These are phyloP conservation scores for Boletus edulis DNA, from an alignment of 768 basidiomycete genomes.

Conservation along the genomic window DNA sequence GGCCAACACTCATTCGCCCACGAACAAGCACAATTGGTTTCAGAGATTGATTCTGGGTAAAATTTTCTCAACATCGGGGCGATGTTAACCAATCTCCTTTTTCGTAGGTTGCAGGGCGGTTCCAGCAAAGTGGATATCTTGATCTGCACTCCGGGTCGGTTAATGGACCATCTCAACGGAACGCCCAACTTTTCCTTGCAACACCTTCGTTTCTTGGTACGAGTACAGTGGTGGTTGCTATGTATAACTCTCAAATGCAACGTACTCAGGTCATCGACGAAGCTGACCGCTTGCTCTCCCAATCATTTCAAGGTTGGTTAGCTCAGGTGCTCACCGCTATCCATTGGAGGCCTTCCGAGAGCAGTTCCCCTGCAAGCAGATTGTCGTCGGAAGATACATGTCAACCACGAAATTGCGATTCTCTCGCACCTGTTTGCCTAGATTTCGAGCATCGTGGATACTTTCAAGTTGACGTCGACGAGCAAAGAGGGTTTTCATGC, in stretches of 20 bases:
- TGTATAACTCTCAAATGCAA: neutral
- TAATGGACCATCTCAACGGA: slow-evolving; percentile 89
- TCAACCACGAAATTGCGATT: slow-evolving; percentile 30
- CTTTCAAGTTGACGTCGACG: slow-evolving; percentile 51
- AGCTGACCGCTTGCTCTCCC: slow-evolving; percentile 91
- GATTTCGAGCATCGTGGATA: slow-evolving; percentile 18
- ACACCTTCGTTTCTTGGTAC: slow-evolving; percentile 90
- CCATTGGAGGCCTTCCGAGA: slow-evolving; percentile 35
- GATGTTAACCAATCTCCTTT: neutral
- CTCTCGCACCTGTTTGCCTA: slow-evolving; percentile 61
- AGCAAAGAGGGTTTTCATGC: slow-evolving; percentile 63
- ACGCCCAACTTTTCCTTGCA: slow-evolving; percentile 91
- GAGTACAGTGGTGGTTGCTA: slow-evolving; percentile 23
- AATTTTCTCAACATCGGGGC: slow-evolving; percentile 10
- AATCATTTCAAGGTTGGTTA: slow-evolving; percentile 97
- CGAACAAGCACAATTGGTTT: slow-evolving; percentile 81
- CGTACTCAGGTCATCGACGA: slow-evolving; percentile 85
- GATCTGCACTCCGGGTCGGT: slow-evolving; percentile 91
- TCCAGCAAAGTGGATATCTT: slow-evolving; percentile 91
- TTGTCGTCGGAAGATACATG: slow-evolving; percentile 3
- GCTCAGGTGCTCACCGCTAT: slow-evolving; percentile 79
- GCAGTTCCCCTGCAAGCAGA: neutral
- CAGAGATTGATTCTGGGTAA: slow-evolving; percentile 53
- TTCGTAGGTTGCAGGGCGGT: slow-evolving; percentile 68
- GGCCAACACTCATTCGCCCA: slow-evolving; percentile 94